Conservation (phyloP, 2,329 filamentous ascomycete genomes). For the Sclerotinia sclerotiorum region DNA sequence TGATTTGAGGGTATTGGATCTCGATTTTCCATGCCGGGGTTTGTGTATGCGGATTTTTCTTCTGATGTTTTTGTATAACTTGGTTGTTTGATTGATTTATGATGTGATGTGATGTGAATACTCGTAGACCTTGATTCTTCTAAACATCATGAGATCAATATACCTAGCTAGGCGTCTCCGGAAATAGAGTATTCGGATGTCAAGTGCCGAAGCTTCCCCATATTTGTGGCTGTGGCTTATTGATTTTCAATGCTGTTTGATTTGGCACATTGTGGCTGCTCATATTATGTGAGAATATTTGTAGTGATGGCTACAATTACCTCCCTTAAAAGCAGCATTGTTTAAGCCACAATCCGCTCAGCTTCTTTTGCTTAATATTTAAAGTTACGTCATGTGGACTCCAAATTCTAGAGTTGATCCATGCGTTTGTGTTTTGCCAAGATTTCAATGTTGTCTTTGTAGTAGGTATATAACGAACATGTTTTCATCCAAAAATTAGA, state of each 20-base stretch:
- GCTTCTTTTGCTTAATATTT: background rate
- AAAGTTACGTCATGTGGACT: background rate
- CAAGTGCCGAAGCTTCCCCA: conserved; percentile 3
- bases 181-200: background rate
- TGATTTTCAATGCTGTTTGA: background rate
- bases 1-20: background rate
- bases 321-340: background rate
- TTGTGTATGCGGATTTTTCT: background rate
- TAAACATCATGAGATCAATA: background rate
- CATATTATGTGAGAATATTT: no score
- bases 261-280: rapidly evolving
- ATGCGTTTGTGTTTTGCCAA: background rate
- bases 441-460: background rate
- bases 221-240: background rate
- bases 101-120: background rate
- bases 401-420: background rate
- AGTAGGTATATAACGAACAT: background rate
- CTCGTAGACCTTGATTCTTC: background rate
- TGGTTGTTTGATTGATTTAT: background rate
- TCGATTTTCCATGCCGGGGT: background rate
- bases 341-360: background rate
- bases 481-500: background rate
- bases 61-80: background rate
- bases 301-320: background rate
- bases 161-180: background rate